Base-by-base conservation (phyloP, 2,329 filamentous ascomycete species). In the Ophiosphaerella herpotricha region DNA sequence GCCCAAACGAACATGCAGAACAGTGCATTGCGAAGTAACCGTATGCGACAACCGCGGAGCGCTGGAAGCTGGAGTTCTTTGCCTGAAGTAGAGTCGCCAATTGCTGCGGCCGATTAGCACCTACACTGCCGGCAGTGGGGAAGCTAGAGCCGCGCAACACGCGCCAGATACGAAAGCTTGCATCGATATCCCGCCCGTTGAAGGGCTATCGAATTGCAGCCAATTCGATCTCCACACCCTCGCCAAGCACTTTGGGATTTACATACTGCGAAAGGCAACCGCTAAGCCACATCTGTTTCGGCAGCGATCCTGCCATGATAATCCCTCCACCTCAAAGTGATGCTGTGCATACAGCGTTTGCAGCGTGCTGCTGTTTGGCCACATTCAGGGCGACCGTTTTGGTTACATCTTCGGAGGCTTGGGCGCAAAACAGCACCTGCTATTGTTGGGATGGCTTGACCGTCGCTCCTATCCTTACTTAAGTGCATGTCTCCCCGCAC, bases 241-340 rank as follows among this genome's bases (percentile, higher is more conserved):
- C 55, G 63, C 58, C 61, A 59, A 61, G 57, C 35, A 32, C 26
- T 40, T 48, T 60, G 60, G 67, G 68, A 68, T 55, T 67, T 55
- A 36, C 41, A 70, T 71, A 72, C 70, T 58, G 21, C 42, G 49
- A 63, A 62, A 37, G 68, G 68, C 55, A 63, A 61, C 43, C 55
- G 55, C 58, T 66, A 67, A 56, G 24, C 63, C 60, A 46, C 31
- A 64, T 46, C 23, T 47, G 56, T 57, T 43, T 50, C 50, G 41
- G 51, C 49, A 50, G 59, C 51, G 49, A 61, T 60, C 52, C 40
- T 58, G 50, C 36, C 43, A 23, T 48, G 54, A 62, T 57, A 58
- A 57, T 59, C 57, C 59, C 58, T 58, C 57, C 56, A 57, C 52
- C 44, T 55, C 54, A 57, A 47, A 24, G 47, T 51, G 35, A 53